Base-by-base conservation (phyloP, 306 rosid genomes). In the Castanea sativa region DNA sequence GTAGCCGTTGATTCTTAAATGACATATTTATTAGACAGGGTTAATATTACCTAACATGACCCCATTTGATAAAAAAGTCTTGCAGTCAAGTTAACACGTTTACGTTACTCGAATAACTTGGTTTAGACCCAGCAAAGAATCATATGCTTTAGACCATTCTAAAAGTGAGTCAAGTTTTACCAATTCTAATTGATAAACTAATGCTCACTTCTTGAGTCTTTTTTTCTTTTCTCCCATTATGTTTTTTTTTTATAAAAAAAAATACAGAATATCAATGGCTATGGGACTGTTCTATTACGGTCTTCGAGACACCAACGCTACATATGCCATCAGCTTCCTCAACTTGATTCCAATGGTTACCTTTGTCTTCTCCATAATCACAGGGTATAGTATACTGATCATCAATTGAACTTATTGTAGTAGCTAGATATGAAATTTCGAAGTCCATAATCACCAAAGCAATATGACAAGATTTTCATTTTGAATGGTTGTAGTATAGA, bases 341-440 rank as follows among this genome's bases (percentile, higher is more conserved):
- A 93, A 87, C 84, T 55, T 91, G n/a, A 56, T 91, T 61, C 97
- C 94, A 3, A 84, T 88, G 6, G 81, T 41, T 74, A 93, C 98
- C 21, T 93, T 90, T 77, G 9, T 83, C 15, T 58, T 79, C 27
- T 91, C 97, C 2, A 57, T 82, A 73, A 41, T 88, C 38, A 77
- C 51, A 71, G 33, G 92, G 94, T 90, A 59, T 19, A 15, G 2
- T 49, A 49, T 49, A 49, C 53, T 12, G 53, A 49, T 49, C 53
- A 12, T 49, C 53, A 49, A 49, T 10, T 49, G 53, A 10, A 49
- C 16, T 49, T 49, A 49, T 49, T 14, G 53, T 12, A 11, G 16
- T 3, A 41, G 45, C 45, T 9, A 49, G 53, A 49, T 0, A 3
- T 49, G 53, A 49, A 49, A 57, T 55, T 41, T 23, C 4, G 0